phyloP scores from a whole-genome alignment of 176 grass and related monocot genomes.

The Thalia dealbata region DNA sequence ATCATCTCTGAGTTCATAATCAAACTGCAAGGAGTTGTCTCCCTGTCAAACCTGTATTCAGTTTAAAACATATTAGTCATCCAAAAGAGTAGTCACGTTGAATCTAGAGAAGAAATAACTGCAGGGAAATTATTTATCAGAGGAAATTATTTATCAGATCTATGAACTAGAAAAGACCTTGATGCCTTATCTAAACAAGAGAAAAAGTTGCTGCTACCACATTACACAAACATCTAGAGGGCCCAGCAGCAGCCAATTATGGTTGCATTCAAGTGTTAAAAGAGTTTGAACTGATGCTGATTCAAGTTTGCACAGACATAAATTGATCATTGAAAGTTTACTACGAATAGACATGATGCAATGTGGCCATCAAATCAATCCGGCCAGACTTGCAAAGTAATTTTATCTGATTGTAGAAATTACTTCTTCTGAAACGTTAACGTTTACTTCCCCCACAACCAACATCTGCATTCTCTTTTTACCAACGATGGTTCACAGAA shows the following conservation, averaged over 20 bases:
- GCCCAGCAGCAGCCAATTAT: background rate
- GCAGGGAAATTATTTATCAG: no score
- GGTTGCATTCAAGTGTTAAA: no score
- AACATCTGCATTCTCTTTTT: background rate
- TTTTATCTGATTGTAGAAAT: background rate
- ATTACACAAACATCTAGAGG: background rate
- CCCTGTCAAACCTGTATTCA: conserved; percentile 40
- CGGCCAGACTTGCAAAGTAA: background rate
- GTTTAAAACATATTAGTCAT: background rate
- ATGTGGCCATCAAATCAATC: background rate
- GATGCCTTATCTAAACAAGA: background rate
- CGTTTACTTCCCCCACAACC: background rate
- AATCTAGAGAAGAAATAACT: no score
- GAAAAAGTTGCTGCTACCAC: background rate
- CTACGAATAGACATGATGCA: background rate
- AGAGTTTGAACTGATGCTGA: background rate
- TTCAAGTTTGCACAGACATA: background rate
- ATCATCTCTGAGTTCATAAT: conserved; percentile 49
- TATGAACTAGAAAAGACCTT: background rate
- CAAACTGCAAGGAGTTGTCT: conserved; percentile 60
- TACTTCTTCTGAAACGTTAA: background rate
- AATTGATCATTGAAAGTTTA: background rate
- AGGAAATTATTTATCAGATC: no score
- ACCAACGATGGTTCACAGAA: background rate
- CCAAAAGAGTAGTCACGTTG: background rate